These are phyloP conservation scores for Suhomyces panamericanus DNA, from an alignment of 1,139 yeast species.

Conservation along the genomic window DNA sequence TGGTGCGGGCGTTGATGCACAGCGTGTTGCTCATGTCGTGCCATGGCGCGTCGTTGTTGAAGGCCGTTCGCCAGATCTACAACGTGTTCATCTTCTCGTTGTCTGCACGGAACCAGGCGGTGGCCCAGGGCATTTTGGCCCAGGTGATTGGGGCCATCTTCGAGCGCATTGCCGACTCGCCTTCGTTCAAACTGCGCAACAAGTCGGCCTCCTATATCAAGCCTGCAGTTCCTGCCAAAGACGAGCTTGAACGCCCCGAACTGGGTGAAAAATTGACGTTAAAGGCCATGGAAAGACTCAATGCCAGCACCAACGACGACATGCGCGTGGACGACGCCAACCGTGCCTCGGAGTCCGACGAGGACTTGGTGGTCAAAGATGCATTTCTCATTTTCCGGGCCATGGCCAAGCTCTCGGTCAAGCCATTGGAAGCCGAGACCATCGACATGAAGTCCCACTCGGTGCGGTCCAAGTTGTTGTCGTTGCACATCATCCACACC, in stretches of 20 bases:
- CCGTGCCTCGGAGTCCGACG: slow-evolving; percentile 48
- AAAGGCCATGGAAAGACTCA: slow-evolving; percentile 54
- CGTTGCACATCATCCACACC: slow-evolving; percentile 85
- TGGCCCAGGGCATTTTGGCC: slow-evolving; percentile 93
- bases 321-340: slow-evolving; percentile 52
- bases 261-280: slow-evolving; percentile 50
- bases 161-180: slow-evolving; percentile 59
- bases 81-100: slow-evolving; percentile 85
- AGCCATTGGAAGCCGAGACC: slow-evolving; percentile 67
- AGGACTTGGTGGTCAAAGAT: slow-evolving; percentile 77
- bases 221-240: slow-evolving; percentile 23
- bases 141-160: slow-evolving; percentile 87
- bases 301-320: slow-evolving; percentile 52
- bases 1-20: slow-evolving; percentile 86
- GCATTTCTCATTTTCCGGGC: slow-evolving; percentile 92
- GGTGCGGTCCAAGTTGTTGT: slow-evolving; percentile 84
- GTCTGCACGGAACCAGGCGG: slow-evolving; percentile 80
- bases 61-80: slow-evolving; percentile 90
- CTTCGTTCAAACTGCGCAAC: slow-evolving; percentile 17
- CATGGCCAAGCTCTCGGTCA: slow-evolving; percentile 89
- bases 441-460: slow-evolving; percentile 89
- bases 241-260: slow-evolving; percentile 14
- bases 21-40: slow-evolving; percentile 82
- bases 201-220: slow-evolving; percentile 23
- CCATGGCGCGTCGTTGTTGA: slow-evolving; percentile 85